These are phyloP conservation scores for Epichloe festucae DNA, from an alignment of 2,329 filamentous ascomycete species.

Conservation along the genomic window DNA sequence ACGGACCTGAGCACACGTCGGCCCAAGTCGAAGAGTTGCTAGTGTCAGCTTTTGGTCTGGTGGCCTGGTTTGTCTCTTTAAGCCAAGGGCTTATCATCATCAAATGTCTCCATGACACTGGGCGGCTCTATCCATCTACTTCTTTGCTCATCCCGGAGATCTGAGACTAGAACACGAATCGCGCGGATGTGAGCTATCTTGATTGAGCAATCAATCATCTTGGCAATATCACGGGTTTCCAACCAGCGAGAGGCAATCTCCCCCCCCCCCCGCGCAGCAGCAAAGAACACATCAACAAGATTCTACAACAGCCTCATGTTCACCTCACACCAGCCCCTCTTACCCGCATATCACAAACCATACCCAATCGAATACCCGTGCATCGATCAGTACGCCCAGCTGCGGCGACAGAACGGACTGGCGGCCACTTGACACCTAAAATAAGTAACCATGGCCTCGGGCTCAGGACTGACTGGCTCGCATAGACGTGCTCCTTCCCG, in stretches of 20 bases:
- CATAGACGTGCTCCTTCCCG: constrained; percentile 14
- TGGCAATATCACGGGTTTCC: background rate
- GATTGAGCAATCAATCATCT: background rate
- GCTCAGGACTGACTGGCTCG: constrained; percentile 18
- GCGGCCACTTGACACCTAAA: background rate
- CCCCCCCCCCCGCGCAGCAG: background rate
- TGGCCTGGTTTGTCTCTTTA: background rate
- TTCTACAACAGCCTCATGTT: background rate
- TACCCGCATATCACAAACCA: background rate
- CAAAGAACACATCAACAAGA: background rate
- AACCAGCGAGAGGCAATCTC: background rate
- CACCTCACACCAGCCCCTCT: background rate
- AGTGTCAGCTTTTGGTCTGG: background rate
- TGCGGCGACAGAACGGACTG: background rate
- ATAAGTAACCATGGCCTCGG: constrained; percentile 14
- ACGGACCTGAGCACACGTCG: background rate
- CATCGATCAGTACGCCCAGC: background rate
- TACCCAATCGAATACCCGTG: background rate
- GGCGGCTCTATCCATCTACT: too few species aligned
- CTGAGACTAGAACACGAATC: background rate
- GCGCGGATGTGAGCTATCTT: background rate
- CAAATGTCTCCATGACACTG: background rate
- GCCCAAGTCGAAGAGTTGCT: background rate
- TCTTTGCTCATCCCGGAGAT: background rate
- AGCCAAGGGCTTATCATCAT: background rate